Conservation (phyloP, 2,329 filamentous ascomycete genomes). For the Colletotrichum spinosum region DNA sequence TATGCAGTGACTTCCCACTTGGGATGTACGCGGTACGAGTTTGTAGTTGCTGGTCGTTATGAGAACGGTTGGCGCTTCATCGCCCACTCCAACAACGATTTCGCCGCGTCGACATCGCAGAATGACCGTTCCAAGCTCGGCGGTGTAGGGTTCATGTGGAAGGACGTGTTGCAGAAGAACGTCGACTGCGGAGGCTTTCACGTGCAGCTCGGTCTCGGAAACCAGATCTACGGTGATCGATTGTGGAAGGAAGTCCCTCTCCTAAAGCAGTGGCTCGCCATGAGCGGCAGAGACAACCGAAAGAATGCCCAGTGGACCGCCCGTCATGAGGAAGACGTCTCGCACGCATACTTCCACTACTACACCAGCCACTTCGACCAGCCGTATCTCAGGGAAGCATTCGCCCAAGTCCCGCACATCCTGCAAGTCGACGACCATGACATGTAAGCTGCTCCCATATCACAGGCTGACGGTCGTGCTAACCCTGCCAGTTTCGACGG, state of each 20-base stretch:
- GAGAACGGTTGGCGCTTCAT: conserved; percentile 97
- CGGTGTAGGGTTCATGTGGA: conserved; percentile 97
- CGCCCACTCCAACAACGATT: conserved; percentile 96
- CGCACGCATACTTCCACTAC: conserved; percentile 98
- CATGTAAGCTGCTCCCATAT: conserved; percentile 74
- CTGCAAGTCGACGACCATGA: conserved; percentile 96
- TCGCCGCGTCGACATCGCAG: conserved; percentile 86
- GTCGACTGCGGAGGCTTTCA: conserved; percentile 97
- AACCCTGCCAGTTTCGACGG: conserved; percentile 81
- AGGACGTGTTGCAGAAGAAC: conserved; percentile 97
- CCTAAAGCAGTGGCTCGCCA: conserved; percentile 93
- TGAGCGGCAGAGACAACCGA: conserved; percentile 91
- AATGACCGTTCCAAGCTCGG: conserved; percentile 88
- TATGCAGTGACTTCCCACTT: conserved; percentile 98
- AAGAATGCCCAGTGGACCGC: conserved; percentile 94
- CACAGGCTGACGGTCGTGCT: conserved; percentile 27
- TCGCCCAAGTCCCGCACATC: conserved; percentile 96
- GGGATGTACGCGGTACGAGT: conserved; percentile 98
- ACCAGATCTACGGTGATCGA: conserved; percentile 95
- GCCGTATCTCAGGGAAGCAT: conserved; percentile 91
- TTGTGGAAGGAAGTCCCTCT: conserved; percentile 96
- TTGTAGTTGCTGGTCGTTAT: conserved; percentile 88
- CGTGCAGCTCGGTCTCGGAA: conserved; percentile 89
- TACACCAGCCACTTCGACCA: conserved; percentile 99
- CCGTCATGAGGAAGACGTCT: conserved; percentile 93